Evolutionary conservation across 225 moss, liverwort and hornwort species (phyloP).

Genomic region (Rhytidiadelphus loreus): DNA sequence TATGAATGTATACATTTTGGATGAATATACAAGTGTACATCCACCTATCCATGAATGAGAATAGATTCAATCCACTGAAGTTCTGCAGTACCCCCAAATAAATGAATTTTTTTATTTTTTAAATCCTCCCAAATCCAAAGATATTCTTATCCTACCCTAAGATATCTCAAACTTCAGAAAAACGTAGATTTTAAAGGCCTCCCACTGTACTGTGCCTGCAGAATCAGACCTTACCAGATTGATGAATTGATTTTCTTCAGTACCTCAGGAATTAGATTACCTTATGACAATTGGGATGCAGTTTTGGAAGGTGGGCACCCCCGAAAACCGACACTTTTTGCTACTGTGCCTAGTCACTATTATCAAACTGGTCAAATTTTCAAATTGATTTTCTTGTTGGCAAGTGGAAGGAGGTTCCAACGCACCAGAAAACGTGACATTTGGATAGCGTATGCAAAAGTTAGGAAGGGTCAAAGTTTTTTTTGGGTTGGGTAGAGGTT

Average conservation of each 20-base stretch:
- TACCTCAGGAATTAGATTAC: background rate
- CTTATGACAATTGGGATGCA: background rate
- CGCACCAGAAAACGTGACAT: accelerated
- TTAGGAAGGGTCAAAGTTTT: accelerated
- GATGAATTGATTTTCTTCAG: background rate
- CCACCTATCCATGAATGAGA: background rate
- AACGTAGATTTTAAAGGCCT: background rate
- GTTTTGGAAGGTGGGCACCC: background rate
- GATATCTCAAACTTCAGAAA: background rate
- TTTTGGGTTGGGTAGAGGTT: no score
- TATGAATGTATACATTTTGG: no score
- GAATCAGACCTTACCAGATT: background rate
- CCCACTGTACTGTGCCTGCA: background rate
- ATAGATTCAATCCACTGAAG: background rate
- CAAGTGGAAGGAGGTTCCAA: background rate
- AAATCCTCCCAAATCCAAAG: background rate
- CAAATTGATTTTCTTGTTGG: background rate
- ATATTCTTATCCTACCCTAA: background rate
- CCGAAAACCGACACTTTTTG: background rate
- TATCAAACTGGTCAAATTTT: background rate
- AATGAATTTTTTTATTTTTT: background rate
- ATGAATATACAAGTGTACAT: background rate
- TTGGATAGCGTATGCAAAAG: background rate
- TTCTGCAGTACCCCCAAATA: background rate
- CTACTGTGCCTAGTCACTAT: no score